phyloP scores from a whole-genome alignment of 768 basidiomycete species.

The Leccinum olivaceopallidum region DNA sequence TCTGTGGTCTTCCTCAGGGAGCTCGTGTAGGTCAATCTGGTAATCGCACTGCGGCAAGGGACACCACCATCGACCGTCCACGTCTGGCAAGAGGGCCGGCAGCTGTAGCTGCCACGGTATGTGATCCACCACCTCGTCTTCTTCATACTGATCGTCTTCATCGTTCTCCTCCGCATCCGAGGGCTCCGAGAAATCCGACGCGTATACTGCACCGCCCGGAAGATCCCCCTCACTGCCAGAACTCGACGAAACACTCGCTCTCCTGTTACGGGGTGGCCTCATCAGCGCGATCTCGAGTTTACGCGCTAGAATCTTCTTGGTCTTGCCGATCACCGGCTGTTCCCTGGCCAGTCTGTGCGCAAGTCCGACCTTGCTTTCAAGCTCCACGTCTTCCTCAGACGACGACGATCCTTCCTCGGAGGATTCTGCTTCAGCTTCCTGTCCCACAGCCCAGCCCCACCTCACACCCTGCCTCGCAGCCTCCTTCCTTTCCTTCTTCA shows the following conservation, averaged over 20 bases:
- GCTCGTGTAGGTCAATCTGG: conserved; percentile 46
- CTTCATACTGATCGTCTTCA: conserved; percentile 24
- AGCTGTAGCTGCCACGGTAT: conserved; percentile 40
- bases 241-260: conserved; percentile 10
- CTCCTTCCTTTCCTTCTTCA: conserved; percentile 31
- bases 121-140: conserved; percentile 25
- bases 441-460: conserved; percentile 27
- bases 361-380: neutral
- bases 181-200: conserved; percentile 57
- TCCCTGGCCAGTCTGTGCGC: conserved; percentile 14
- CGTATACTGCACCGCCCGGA: conserved; percentile 38
- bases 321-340: conserved; percentile 33
- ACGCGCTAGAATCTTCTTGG: conserved; percentile 14
- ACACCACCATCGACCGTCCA: conserved; percentile 55
- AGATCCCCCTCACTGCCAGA: conserved; percentile 24
- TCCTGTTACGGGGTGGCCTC: neutral
- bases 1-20: conserved; percentile 35
- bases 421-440: conserved; percentile 3
- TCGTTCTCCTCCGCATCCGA: conserved; percentile 48
- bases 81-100: conserved; percentile 42
- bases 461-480: conserved; percentile 28
- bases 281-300: conserved; percentile 21
- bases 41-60: conserved; percentile 43
- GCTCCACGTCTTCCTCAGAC: conserved; percentile 11
- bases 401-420: conserved; percentile 6